Evolutionary conservation across 169 alveolate genomes (phyloP), one percentile per base, ranked within the genome.

Genomic region (Miamiensis avidus): DNA sequence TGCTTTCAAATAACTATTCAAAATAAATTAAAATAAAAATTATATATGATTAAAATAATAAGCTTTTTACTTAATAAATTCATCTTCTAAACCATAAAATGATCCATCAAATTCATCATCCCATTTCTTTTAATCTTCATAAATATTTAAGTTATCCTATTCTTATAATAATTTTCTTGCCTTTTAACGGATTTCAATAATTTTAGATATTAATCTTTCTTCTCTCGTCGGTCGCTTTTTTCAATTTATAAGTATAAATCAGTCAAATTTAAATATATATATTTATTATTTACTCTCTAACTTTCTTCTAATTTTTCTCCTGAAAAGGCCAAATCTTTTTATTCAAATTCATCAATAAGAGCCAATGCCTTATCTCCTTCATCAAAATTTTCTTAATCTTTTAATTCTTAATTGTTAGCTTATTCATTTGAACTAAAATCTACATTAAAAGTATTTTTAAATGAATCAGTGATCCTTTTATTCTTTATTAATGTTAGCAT

Each of bases 401-500:
- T 29, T 16, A 81, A 29, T 28, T 72, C 1, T 30, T 34, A 69
- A 25, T 82, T 74, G 29, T 74, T 75, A 28, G 72, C 87, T 27
- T 82, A 81, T 74, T 73, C n/a, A n/a, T n/a, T n/a, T n/a, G n/a
- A 27, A 29, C 81, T 29, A 49, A 49, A 49, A 26, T 89, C 92
- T 6, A 81, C 78, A 0, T 83, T 72, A 65, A 87, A 88, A 26
- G 82, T 31, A 1, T 83, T 75, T 72, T 76, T 77, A 77, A 86
- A 82, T 25, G 76, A 64, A n/a, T 91, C 91, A 16, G 72, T 86
- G 29, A 94, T 82, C 65, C 73, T 91, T 72, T 85, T 79, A 65
- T 94, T 29, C 73, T 73, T 83, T 15, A 91, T 76, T 31, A 93
- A 75, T 64, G 88, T 90, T 20, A 93, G 75, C 31, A 93, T 79